These are phyloP conservation scores for Thielaviopsis musarum DNA, from an alignment of 2,329 filamentous ascomycete genomes.

Conservation along the genomic window DNA sequence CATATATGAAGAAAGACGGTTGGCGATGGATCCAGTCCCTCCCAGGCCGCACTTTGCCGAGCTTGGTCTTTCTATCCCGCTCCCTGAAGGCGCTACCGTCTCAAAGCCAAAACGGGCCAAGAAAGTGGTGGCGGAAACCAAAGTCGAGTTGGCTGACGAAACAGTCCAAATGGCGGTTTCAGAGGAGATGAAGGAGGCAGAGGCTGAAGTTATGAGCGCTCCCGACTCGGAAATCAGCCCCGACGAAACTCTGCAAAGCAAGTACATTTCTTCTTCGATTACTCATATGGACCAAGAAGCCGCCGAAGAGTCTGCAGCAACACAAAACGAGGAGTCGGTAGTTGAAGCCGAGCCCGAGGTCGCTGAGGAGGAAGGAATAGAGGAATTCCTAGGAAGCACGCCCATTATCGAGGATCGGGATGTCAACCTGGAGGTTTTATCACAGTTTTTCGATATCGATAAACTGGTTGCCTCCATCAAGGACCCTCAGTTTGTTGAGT, in stretches of 20 bases:
- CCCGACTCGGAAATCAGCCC: too few relatives aligned
- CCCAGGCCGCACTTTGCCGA: conserved; percentile 55
- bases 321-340: not conserved
- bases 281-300: not conserved
- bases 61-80: conserved; percentile 42
- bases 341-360: not conserved
- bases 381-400: not conserved
- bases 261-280: not conserved
- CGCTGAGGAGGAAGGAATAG: not conserved
- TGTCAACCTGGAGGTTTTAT: conserved; percentile 6
- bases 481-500: conserved; percentile 17
- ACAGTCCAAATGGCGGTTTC: conserved; percentile 1
- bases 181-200: conserved; percentile 1
- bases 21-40: conserved; percentile 49
- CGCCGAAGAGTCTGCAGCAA: not conserved
- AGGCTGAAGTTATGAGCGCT: not conserved
- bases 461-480: conserved; percentile 10
- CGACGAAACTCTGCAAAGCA: not conserved
- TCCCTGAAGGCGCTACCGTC: conserved; percentile 28
- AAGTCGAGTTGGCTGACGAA: not conserved
- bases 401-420: conserved; percentile 8
- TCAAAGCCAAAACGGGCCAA: conserved; percentile 12
- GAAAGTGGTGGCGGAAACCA: not conserved
- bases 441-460: conserved; percentile 6
- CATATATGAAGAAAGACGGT: conserved; percentile 50